Percentiles rank a stretch among this genome's conserved stretches.
Evolutionary conservation across 371 early-diverging fungal species (phyloP).

Genomic region (Modicella reniformis): DNA sequence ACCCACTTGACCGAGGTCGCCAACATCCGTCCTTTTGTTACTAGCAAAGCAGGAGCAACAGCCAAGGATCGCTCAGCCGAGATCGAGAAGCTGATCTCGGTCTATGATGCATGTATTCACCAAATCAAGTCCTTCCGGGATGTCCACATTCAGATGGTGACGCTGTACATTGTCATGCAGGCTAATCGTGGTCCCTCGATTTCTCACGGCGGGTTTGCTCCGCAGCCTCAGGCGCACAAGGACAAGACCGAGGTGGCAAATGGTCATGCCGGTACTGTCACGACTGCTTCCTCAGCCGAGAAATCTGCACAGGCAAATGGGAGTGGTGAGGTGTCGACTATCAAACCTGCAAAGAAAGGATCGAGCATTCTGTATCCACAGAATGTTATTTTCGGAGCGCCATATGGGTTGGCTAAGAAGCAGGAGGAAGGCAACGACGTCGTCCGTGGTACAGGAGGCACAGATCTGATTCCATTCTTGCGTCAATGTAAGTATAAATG

Average conservation of each 20-base stretch:
- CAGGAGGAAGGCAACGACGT: constrained; percentile 60
- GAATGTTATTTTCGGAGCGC: constrained; percentile 60
- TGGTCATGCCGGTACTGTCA: neutral
- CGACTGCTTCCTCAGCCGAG: constrained; percentile 2
- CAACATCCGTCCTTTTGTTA: constrained; percentile 67
- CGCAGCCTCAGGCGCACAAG: constrained; percentile 52
- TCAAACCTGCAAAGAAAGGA: constrained; percentile 17
- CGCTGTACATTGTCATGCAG: constrained; percentile 89
- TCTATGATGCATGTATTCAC: constrained; percentile 83
- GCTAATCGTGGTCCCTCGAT: constrained; percentile 80
- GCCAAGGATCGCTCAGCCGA: constrained; percentile 27
- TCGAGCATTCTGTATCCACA: constrained; percentile 66
- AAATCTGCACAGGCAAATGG: constrained; percentile 11
- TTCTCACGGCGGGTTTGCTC: constrained; percentile 65
- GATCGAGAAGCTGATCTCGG: constrained; percentile 55
- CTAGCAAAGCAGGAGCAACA: constrained; percentile 9
- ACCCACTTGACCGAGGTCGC: constrained; percentile 76
- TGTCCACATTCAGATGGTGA: constrained; percentile 91
- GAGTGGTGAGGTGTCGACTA: neutral
- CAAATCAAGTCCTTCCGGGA: constrained; percentile 89
- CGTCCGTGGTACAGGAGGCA: constrained; percentile 95
- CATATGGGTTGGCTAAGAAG: constrained; percentile 69
- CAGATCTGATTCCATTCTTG: constrained; percentile 90
- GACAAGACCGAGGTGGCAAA: constrained; percentile 16
- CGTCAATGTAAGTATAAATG: constrained; percentile 45